Evolutionary conservation across 1,284 basidiomycete species (phyloP), one percentile per base, ranked within the genome.

Genomic region (Malassezia vespertilionis): DNA sequence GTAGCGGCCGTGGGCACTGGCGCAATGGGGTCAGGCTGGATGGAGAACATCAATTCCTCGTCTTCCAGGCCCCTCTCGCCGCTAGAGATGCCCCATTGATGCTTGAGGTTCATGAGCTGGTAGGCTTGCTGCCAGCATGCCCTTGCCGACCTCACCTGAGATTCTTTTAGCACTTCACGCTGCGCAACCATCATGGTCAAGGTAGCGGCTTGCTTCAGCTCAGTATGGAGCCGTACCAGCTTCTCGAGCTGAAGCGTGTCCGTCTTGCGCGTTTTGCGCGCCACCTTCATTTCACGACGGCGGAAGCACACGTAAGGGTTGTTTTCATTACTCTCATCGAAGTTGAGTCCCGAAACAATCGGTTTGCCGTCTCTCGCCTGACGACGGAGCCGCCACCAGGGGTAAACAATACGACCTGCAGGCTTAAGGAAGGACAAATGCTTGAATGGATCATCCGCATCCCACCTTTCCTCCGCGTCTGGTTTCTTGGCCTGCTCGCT

Each of bases 301-400:
- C 93, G 82, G 78, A 99, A 97, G 73, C 93, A 99, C 40, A 96
- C 87, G 58, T 96, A 97, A 0, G 93, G 93, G 66, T 96, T 89
- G 52, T 87, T 89, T 42, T 83, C 81, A 72, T 95, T 91, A 28
- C 83, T 79, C 74, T 96, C 91, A 71, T 97, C 89, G 56, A 80
- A 68, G 53, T 68, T 69, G 48, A 69, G 58, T n/a, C 23, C 36
- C 0, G 67, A 63, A 3, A 52, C 54, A 12, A 69, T 57, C 5
- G 55, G 15, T 27, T 58, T 60, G 14, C 67, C 67, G 33, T 61
- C 58, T 9, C 61, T 54, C 10, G 65, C 63, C 22, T 68, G 60
- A 4, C 65, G 54, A 4, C 65, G 57, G 21, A 61, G 52, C 44
- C 65, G 64, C 67, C 67, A 69, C 48, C 61, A 65, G 1, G 65